A percentile compares a stretch with the other conserved stretches of the same genome.
phyloP scores from a whole-genome alignment of 768 basidiomycete species.

The Xerocomellus dryophilus region DNA sequence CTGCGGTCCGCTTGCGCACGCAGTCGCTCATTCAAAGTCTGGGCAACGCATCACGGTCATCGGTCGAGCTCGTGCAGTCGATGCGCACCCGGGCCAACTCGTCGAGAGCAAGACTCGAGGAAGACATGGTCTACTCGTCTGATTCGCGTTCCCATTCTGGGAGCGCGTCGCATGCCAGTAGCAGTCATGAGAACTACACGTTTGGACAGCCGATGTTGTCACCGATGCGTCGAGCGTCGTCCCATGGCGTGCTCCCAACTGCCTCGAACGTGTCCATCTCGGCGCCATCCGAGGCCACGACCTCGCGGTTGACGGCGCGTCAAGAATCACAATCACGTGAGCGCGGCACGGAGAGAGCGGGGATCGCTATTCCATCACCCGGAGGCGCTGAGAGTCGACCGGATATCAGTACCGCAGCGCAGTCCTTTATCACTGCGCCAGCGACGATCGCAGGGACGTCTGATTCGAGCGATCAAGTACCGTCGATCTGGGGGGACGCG shows the following conservation, averaged over 20 bases:
- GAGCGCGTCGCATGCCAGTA: slow-evolving; percentile 41
- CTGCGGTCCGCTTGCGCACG: slow-evolving; percentile 57
- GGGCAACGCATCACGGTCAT: slow-evolving; percentile 57
- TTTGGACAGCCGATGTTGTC: slow-evolving; percentile 59
- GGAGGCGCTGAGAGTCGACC: slow-evolving; percentile 41
- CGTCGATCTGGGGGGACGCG: slow-evolving; percentile 47
- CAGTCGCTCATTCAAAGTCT: slow-evolving; percentile 68
- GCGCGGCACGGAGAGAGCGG: slow-evolving; percentile 18
- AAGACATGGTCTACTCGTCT: slow-evolving; percentile 41
- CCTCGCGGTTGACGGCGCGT: slow-evolving; percentile 23
- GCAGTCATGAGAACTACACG: slow-evolving; percentile 66
- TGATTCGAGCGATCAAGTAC: slow-evolving; percentile 46
- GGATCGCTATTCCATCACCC: slow-evolving; percentile 24
- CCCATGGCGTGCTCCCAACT: slow-evolving; percentile 16
- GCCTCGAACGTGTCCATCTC: slow-evolving; percentile 24
- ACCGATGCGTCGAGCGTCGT: slow-evolving; percentile 21
- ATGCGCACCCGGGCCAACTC: slow-evolving; percentile 58
- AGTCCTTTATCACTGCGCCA: slow-evolving; percentile 67
- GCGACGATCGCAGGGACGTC: slow-evolving; percentile 56
- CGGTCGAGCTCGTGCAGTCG: slow-evolving; percentile 52
- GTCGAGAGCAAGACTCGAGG: slow-evolving; percentile 67
- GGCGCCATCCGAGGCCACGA: slow-evolving; percentile 25
- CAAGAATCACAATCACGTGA: slow-evolving; percentile 14
- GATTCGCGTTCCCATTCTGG: slow-evolving; percentile 40
- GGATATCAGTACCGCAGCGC: slow-evolving; percentile 67